Percentiles rank a stretch among this genome's conserved stretches.
These are phyloP conservation scores for Tulasnella sp. DNA, from an alignment of 768 basidiomycete species.

Conservation along the genomic window DNA sequence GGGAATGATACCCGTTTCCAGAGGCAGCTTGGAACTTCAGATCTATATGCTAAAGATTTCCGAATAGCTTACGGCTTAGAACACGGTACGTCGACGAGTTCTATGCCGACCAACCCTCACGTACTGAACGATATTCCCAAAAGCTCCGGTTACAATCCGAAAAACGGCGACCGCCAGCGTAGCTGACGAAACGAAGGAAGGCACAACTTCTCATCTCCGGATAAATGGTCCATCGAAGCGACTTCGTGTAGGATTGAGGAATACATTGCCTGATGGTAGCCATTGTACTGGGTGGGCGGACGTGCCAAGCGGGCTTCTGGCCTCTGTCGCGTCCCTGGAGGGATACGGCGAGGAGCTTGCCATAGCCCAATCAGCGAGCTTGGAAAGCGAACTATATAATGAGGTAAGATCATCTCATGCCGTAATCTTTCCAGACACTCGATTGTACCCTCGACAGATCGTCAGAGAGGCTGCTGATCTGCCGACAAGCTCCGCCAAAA, in stretches of 20 bases:
- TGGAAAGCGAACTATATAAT: constrained; percentile 73
- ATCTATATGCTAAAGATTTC: constrained; percentile 73
- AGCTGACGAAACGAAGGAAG: constrained; percentile 33
- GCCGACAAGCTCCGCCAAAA: constrained; percentile 63
- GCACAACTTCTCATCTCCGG: neutral
- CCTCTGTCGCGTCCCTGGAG: neutral
- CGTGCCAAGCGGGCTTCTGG: constrained; percentile 21
- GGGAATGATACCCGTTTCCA: neutral
- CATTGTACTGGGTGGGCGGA: constrained; percentile 30
- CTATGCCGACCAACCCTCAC: neutral
- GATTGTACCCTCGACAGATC: constrained; percentile 24
- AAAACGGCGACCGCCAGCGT: constrained; percentile 61
- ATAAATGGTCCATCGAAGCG: constrained; percentile 22
- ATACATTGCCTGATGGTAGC: constrained; percentile 26
- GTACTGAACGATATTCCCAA: neutral
- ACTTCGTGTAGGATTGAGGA: constrained; percentile 46
- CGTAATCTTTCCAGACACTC: neutral
- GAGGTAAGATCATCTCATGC: constrained; percentile 19
- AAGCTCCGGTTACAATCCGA: constrained; percentile 54
- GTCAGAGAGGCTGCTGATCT: constrained; percentile 67
- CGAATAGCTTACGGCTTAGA: constrained; percentile 69
- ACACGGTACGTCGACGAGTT: constrained; percentile 45
- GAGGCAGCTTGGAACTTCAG: constrained; percentile 51
- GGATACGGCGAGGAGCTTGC: constrained; percentile 40
- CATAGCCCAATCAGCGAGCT: constrained; percentile 54